These are phyloP conservation scores for Salinomyces thailandicus DNA, from an alignment of 2,329 filamentous ascomycete species.

Conservation along the genomic window DNA sequence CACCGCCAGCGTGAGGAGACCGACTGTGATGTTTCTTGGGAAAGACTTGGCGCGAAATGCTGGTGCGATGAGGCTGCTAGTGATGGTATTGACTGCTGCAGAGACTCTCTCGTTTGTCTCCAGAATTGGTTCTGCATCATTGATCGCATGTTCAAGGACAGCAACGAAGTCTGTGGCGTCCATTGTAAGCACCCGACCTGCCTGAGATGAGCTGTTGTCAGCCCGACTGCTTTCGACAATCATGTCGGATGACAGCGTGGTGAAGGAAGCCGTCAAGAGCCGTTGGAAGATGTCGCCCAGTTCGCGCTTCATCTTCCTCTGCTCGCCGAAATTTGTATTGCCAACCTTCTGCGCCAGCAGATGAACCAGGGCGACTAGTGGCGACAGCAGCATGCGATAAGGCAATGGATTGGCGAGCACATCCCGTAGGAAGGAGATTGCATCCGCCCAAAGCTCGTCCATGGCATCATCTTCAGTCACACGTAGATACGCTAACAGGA, in stretches of 20 bases:
- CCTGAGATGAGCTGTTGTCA: neutral
- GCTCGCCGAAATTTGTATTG: slow-evolving; percentile 94
- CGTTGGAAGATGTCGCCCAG: slow-evolving; percentile 84
- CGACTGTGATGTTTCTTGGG: slow-evolving; percentile 69
- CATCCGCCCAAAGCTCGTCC: slow-evolving; percentile 97
- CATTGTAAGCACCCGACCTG: neutral
- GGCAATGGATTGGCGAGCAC: slow-evolving; percentile 88
- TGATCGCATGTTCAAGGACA: slow-evolving; percentile 68
- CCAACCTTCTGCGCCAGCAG: slow-evolving; percentile 91
- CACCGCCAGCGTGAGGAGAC: slow-evolving; percentile 61
- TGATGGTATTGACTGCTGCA: slow-evolving; percentile 68
- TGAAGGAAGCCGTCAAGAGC: slow-evolving; percentile 86
- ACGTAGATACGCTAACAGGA: slow-evolving; percentile 79
- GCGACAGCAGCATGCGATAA: slow-evolving; percentile 79
- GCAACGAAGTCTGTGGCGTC: slow-evolving; percentile 57
- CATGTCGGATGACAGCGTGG: slow-evolving; percentile 36
- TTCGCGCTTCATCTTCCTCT: slow-evolving; percentile 82
- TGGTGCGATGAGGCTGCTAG: slow-evolving; percentile 70
- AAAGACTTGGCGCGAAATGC: slow-evolving; percentile 75
- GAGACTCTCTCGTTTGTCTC: slow-evolving; percentile 77
- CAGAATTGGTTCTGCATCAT: slow-evolving; percentile 70
- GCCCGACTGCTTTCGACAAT: neutral
- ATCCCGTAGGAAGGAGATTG: slow-evolving; percentile 80
- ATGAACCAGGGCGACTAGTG: slow-evolving; percentile 76
- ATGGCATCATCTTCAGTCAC: slow-evolving; percentile 93